Conservation (phyloP, 2,329 filamentous ascomycete genomes). For the Epicoccum nigrum region DNA sequence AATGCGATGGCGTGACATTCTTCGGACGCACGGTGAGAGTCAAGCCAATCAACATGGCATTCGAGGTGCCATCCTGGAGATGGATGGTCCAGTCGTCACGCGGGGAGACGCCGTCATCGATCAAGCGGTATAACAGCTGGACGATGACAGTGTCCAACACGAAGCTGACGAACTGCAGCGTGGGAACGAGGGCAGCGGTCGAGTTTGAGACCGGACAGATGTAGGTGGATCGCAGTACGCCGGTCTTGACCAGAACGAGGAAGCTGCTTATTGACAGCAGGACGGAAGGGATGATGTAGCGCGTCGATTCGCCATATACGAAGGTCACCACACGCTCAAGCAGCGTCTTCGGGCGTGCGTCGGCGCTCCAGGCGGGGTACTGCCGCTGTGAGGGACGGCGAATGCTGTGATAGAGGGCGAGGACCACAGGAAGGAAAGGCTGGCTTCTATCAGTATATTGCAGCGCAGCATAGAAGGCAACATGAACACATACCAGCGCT, state of each 20-base stretch:
- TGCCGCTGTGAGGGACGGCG: conserved; percentile 34
- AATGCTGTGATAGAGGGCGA: conserved; percentile 40
- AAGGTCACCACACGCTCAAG: conserved; percentile 37
- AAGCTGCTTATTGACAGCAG: conserved; percentile 42
- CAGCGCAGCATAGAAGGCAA: no score
- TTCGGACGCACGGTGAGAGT: conserved; percentile 35
- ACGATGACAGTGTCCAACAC: conserved; percentile 36
- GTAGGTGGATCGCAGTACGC: conserved; percentile 38
- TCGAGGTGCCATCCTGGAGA: conserved; percentile 36
- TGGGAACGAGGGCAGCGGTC: conserved; percentile 32
- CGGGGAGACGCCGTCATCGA: conserved; percentile 35
- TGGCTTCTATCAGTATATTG: conserved; percentile 19
- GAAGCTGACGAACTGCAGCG: conserved; percentile 40
- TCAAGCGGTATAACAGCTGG: conserved; percentile 33
- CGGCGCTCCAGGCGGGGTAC: conserved; percentile 38
- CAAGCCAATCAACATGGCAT: conserved; percentile 36
- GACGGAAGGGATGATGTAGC: conserved; percentile 41
- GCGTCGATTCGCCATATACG: conserved; percentile 35
- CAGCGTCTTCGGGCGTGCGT: conserved; percentile 27
- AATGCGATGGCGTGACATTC: not conserved
- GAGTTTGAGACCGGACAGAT: conserved; percentile 40
- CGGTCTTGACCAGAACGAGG: conserved; percentile 38
- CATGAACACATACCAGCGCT: conserved; percentile 26
- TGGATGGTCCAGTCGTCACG: conserved; percentile 33
- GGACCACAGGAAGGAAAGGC: conserved; percentile 42